Conservation (phyloP, 2,329 filamentous ascomycete species). For the Aspergillus clavatus region DNA sequence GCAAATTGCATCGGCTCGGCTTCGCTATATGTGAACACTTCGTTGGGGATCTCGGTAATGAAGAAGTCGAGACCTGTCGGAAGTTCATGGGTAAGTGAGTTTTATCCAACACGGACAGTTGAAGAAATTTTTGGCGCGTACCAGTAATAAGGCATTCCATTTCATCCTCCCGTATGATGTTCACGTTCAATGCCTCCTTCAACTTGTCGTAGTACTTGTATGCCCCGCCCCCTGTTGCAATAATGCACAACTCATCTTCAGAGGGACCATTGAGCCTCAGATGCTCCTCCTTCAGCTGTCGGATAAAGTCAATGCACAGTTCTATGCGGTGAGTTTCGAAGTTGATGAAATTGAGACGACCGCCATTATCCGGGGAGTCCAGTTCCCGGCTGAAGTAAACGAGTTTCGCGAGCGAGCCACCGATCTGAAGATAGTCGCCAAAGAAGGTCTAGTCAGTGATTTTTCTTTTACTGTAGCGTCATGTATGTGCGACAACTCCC, state of each 20-base stretch:
- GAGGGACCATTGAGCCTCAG: constrained; percentile 65
- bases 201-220: constrained; percentile 97
- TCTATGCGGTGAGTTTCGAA: constrained; percentile 96
- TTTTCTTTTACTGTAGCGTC: too few species aligned
- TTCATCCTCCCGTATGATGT: constrained; percentile 89
- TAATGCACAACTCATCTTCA: constrained; percentile 73
- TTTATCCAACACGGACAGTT: background rate
- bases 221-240: constrained; percentile 92
- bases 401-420: constrained; percentile 89
- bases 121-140: constrained; percentile 36
- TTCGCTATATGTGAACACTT: constrained; percentile 96
- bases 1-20: constrained; percentile 85
- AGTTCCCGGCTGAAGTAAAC: constrained; percentile 95
- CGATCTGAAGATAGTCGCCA: constrained; percentile 62
- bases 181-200: constrained; percentile 73
- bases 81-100: constrained; percentile 6
- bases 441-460: too few species aligned
- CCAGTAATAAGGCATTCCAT: constrained; percentile 98
- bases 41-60: constrained; percentile 93
- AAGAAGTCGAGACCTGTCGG: constrained; percentile 85
- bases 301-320: constrained; percentile 88
- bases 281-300: constrained; percentile 77
- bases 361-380: constrained; percentile 72
- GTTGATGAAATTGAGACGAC: constrained; percentile 87
- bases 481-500: too few species aligned